Conservation (phyloP, 345 rosid genomes). For the Microcos paniculata region DNA sequence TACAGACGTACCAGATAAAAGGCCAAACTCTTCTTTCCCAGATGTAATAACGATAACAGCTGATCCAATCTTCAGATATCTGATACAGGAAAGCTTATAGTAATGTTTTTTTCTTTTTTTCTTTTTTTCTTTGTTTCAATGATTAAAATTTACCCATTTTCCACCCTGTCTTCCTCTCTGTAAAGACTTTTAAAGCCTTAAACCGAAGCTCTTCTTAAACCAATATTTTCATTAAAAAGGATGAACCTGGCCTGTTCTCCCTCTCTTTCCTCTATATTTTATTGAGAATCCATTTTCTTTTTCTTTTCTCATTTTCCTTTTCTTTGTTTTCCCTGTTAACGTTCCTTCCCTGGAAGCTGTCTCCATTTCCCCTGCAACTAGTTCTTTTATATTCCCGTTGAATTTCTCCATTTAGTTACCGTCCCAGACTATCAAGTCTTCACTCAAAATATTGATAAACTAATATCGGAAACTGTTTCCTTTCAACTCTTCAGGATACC, state of each 20-base stretch:
- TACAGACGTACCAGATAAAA: background rate
- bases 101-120: background rate
- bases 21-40: background rate
- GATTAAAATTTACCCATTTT: background rate
- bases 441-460: background rate
- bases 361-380: constrained; percentile 55
- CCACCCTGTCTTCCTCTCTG: constrained; percentile 35
- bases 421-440: background rate
- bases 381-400: constrained; percentile 33
- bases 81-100: background rate
- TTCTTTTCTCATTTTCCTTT: too few species aligned
- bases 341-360: constrained; percentile 28
- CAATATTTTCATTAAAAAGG: constrained; percentile 14
- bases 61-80: background rate
- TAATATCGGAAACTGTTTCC: constrained; percentile 13
- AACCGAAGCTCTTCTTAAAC: background rate
- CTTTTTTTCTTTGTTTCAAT: constrained; percentile 6
- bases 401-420: constrained; percentile 2
- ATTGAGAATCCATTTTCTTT: background rate
- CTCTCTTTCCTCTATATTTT: background rate
- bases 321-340: constrained; percentile 3
- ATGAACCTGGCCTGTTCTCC: constrained; percentile 34
- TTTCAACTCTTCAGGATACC: constrained; percentile 17
- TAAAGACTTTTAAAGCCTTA: constrained; percentile 21
- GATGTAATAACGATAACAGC: background rate